These are phyloP conservation scores for Saccharomycopsis babjevae DNA, from an alignment of 805 yeast genomes.

Conservation along the genomic window DNA sequence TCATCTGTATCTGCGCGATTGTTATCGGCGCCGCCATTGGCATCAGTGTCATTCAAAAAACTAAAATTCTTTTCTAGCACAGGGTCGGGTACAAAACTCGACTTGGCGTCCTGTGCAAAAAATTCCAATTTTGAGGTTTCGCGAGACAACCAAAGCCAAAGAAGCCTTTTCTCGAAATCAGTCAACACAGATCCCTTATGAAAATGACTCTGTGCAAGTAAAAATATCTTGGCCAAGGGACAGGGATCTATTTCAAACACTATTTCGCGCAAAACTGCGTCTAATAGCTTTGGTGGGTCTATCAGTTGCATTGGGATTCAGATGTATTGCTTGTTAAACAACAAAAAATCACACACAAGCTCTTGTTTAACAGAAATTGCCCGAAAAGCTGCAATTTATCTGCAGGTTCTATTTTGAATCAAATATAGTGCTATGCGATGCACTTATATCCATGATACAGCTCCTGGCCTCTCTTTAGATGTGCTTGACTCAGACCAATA, in stretches of 20 bases:
- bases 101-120: background rate
- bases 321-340: background rate
- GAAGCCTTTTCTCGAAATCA: background rate
- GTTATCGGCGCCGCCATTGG: background rate
- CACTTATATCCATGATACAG: no score
- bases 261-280: background rate
- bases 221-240: background rate
- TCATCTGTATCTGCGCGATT: background rate
- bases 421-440: no score
- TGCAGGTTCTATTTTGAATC: no score
- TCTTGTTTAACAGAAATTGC: no score
- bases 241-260: background rate
- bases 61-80: background rate
- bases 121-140: slow-evolving; percentile 1
- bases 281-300: background rate
- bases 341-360: background rate
- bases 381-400: no score
- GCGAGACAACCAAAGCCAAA: slow-evolving; percentile 5
- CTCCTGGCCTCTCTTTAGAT: no score
- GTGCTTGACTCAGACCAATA: background rate
- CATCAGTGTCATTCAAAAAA: background rate
- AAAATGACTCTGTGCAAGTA: background rate
- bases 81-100: background rate
- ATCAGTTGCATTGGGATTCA: no score
- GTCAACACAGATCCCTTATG: background rate